Evolutionary conservation across 2,329 filamentous ascomycete species (phyloP).

Genomic region (Diaporthe capsici): DNA sequence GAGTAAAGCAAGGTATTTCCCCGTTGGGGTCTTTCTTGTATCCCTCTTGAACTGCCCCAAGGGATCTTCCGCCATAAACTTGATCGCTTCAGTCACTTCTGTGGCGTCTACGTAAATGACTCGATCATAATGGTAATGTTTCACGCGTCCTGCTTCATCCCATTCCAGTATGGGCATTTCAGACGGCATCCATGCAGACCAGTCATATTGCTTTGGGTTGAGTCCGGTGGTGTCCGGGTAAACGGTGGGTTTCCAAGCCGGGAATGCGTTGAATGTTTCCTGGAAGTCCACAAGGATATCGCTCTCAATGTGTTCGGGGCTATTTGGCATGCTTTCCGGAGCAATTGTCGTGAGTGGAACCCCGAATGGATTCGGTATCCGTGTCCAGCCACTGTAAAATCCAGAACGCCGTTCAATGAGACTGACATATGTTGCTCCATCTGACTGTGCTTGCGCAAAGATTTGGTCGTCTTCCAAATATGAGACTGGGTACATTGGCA

Average conservation of each 20-base stretch:
- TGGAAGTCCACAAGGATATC: conserved; percentile 21
- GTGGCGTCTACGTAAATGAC: accelerated
- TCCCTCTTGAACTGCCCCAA: background rate
- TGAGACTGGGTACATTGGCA: background rate
- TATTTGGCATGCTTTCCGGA: accelerated
- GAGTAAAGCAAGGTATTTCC: background rate
- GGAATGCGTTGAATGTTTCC: background rate
- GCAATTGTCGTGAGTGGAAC: accelerated
- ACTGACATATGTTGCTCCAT: background rate
- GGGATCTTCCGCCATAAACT: background rate
- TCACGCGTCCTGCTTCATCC: background rate
- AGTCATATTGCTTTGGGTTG: too few relatives aligned
- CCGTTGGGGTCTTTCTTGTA: background rate
- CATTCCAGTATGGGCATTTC: background rate
- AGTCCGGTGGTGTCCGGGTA: background rate
- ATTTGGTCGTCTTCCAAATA: background rate
- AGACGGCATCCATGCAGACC: too few relatives aligned
- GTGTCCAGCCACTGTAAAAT: conserved; percentile 31
- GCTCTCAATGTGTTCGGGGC: conserved; percentile 17
- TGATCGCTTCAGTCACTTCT: accelerated
- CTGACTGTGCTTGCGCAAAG: background rate
- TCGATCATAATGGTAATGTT: accelerated
- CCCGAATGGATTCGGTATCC: background rate
- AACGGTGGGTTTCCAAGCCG: background rate
- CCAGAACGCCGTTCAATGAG: background rate